phyloP scores from a whole-genome alignment of 1,139 yeast species.

The Zygosaccharomyces pseudobailii region DNA sequence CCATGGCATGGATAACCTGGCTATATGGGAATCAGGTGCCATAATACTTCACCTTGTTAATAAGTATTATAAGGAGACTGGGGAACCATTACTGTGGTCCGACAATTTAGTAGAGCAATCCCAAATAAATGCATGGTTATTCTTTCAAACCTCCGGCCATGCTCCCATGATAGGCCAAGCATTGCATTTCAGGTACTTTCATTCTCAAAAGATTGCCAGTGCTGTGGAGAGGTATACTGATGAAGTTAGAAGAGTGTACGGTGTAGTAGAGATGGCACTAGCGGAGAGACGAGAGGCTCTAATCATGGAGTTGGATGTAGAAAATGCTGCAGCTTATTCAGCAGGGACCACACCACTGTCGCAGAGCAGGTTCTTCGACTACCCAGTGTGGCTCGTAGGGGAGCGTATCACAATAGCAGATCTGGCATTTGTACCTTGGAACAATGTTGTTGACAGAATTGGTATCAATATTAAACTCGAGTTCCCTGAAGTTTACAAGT shows the following conservation, averaged over 20 bases:
- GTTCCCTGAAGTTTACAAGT: conserved; percentile 92
- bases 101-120: conserved; percentile 76
- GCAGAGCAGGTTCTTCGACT: conserved; percentile 81
- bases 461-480: conserved; percentile 84
- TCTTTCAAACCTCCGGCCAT: conserved; percentile 93
- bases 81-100: conserved; percentile 77
- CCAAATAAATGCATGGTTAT: conserved; percentile 85
- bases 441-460: conserved; percentile 87
- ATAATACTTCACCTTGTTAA: conserved; percentile 73
- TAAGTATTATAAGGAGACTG: conserved; percentile 62
- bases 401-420: conserved; percentile 90
- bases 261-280: conserved; percentile 90
- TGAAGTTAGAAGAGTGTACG: conserved; percentile 89
- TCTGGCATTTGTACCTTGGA: conserved; percentile 93
- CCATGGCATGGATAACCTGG: conserved; percentile 70
- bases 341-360: conserved; percentile 86
- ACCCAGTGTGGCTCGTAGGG: conserved; percentile 94
- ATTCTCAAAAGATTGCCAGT: conserved; percentile 77
- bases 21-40: conserved; percentile 95
- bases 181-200: conserved; percentile 86
- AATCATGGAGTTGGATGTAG: conserved; percentile 85
- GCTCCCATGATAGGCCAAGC: conserved; percentile 99
- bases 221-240: conserved; percentile 91
- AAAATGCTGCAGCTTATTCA: conserved; percentile 81
- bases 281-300: conserved; percentile 90